Evolutionary conservation across 768 basidiomycete species (phyloP).

Genomic region (Ramaria sp.): DNA sequence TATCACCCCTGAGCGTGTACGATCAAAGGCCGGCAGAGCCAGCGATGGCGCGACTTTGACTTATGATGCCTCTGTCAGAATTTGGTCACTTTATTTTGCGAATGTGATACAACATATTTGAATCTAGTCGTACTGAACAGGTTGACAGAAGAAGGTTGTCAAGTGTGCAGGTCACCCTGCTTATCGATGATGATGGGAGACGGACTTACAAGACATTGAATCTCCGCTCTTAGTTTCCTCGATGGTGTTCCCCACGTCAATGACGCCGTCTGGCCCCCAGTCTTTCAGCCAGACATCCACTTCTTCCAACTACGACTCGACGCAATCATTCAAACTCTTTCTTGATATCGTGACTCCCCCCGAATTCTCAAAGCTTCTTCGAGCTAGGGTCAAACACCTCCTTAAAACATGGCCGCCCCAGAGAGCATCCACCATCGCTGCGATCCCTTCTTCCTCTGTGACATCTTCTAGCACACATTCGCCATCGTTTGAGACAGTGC

Average conservation of each 20-base stretch:
- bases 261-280: neutral
- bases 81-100: neutral
- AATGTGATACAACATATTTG: neutral
- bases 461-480: neutral
- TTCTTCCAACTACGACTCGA: neutral
- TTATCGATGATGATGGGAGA: constrained; percentile 8
- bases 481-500: neutral
- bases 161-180: neutral
- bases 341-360: constrained; percentile 3
- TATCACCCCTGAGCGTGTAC: neutral
- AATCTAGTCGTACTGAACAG: neutral
- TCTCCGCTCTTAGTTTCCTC: constrained; percentile 3
- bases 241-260: constrained; percentile 9
- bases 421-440: neutral
- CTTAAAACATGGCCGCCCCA: constrained; percentile 4
- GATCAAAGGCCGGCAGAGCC: neutral
- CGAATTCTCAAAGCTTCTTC: constrained; percentile 3
- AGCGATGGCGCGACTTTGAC: neutral
- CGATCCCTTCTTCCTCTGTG: neutral
- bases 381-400: constrained; percentile 1
- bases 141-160: neutral
- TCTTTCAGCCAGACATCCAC: neutral
- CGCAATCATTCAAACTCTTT: constrained; percentile 3
- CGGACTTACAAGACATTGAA: constrained; percentile 2
- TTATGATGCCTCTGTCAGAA: neutral